These are phyloP conservation scores for Hibiscus trionum DNA, from an alignment of 345 rosid genomes.

Conservation along the genomic window DNA sequence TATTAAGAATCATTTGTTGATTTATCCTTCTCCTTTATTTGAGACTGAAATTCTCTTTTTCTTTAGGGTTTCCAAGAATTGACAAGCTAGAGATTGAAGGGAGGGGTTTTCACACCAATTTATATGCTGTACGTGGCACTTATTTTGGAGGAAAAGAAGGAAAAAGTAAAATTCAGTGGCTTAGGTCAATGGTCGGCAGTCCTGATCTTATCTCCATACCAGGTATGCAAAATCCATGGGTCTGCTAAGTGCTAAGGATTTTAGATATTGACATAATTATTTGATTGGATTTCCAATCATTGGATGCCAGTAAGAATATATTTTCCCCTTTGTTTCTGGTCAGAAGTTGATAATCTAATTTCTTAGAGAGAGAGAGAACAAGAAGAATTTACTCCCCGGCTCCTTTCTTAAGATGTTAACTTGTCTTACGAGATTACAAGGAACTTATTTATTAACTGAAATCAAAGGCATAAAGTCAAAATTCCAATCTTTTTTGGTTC, in stretches of 20 bases:
- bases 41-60: background rate
- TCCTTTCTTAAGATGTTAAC: background rate
- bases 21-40: background rate
- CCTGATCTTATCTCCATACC: slow-evolving; percentile 92
- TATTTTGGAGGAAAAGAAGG: slow-evolving; percentile 98
- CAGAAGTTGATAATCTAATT: background rate
- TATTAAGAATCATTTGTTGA: background rate
- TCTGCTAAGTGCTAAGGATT: background rate
- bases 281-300: background rate
- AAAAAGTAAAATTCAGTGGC: slow-evolving; percentile 94
- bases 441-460: background rate
- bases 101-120: slow-evolving; percentile 83
- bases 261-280: background rate
- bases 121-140: slow-evolving; percentile 72
- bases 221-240: slow-evolving; percentile 37
- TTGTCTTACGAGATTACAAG: background rate
- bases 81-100: slow-evolving; percentile 95
- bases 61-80: slow-evolving; percentile 72
- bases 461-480: background rate
- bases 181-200: slow-evolving; percentile 93
- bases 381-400: background rate
- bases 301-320: background rate
- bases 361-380: background rate
- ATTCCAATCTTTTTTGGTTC: background rate
- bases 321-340: background rate